A percentile compares a stretch with the other conserved stretches of the same genome.
Conservation (phyloP, 192 early-diverging fungal species). For the Podila horticola region DNA sequence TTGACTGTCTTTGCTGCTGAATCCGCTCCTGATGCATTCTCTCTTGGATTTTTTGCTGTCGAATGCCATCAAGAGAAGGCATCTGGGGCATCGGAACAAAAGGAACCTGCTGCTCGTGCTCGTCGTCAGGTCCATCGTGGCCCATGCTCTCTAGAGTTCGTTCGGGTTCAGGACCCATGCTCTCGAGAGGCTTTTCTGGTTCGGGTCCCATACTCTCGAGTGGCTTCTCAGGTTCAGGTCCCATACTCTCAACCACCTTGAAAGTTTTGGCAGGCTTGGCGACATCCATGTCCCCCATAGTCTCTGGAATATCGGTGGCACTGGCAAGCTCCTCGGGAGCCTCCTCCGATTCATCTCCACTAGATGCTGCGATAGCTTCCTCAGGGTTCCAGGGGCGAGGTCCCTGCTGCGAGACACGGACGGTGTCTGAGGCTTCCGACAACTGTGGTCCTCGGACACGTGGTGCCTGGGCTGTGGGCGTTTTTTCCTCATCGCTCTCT, state of each 20-base stretch:
- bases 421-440: slow-evolving; percentile 4
- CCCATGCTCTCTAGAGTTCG: background rate
- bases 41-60: slow-evolving; percentile 32
- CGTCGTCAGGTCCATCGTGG: background rate
- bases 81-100: slow-evolving; percentile 44
- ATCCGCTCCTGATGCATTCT: slow-evolving; percentile 29
- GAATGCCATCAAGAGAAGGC: slow-evolving; percentile 34
- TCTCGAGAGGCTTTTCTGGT: slow-evolving; percentile 33
- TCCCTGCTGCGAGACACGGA: slow-evolving; percentile 38
- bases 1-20: slow-evolving; percentile 18
- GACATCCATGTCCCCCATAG: slow-evolving; percentile 25
- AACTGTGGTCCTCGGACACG: slow-evolving; percentile 32
- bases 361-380: slow-evolving; percentile 2
- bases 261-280: background rate
- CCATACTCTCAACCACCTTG: slow-evolving; percentile 34
- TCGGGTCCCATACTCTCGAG: slow-evolving; percentile 47
- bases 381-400: slow-evolving; percentile 43
- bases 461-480: slow-evolving; percentile 31
- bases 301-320: slow-evolving; percentile 16
- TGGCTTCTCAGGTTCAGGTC: slow-evolving; percentile 35
- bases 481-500: slow-evolving; percentile 28
- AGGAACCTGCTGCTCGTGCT: slow-evolving; percentile 5
- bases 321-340: slow-evolving; percentile 31
- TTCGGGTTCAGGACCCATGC: slow-evolving; percentile 41
- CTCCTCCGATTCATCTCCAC: slow-evolving; percentile 11